Conservation (phyloP, 2,329 filamentous ascomycete species). For the Verticillium klebahnii region DNA sequence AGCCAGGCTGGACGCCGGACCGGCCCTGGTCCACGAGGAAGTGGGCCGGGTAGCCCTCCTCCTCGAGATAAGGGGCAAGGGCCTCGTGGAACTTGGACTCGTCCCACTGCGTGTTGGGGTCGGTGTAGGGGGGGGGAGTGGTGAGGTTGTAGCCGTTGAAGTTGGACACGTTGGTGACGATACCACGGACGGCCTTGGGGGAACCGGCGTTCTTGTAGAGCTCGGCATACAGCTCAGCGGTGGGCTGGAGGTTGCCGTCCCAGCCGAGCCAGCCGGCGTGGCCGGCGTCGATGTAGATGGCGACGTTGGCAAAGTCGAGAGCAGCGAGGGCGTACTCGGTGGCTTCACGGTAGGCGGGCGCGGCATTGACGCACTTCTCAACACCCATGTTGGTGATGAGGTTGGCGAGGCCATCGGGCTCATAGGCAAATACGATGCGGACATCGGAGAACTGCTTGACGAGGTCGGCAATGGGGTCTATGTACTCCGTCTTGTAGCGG, state of each 20-base stretch:
- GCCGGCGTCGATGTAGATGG: slow-evolving; percentile 31
- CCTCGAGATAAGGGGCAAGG: slow-evolving; percentile 9
- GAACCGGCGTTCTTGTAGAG: slow-evolving; percentile 27
- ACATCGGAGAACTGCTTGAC: slow-evolving; percentile 11
- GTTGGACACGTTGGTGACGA: slow-evolving; percentile 30
- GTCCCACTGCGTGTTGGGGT: slow-evolving; percentile 9
- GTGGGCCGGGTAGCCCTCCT: slow-evolving; percentile 12
- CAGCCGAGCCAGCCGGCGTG: slow-evolving; percentile 34
- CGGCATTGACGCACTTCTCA: slow-evolving; percentile 22
- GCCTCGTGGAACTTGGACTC: slow-evolving; percentile 13
- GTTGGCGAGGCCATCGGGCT: slow-evolving; percentile 31
- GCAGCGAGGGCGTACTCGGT: slow-evolving; percentile 27
- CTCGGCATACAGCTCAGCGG: slow-evolving; percentile 20
- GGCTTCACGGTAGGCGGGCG: slow-evolving; percentile 21
- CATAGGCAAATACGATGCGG: slow-evolving; percentile 13
- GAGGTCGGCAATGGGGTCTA: slow-evolving; percentile 19
- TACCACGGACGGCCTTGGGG: slow-evolving; percentile 27
- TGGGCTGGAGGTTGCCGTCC: slow-evolving; percentile 21
- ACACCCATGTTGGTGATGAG: slow-evolving; percentile 28
- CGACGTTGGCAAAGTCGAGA: slow-evolving; percentile 29
- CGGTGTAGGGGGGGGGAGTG: slow-evolving; percentile 19
- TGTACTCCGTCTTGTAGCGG: slow-evolving; percentile 26
- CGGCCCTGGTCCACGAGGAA: slow-evolving; percentile 14
- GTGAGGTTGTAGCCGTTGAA: slow-evolving; percentile 22
- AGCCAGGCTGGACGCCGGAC: slow-evolving; percentile 40